phyloP scores from a whole-genome alignment of 495 filamentous ascomycete genomes.

The Hypoxylon perforatum region DNA sequence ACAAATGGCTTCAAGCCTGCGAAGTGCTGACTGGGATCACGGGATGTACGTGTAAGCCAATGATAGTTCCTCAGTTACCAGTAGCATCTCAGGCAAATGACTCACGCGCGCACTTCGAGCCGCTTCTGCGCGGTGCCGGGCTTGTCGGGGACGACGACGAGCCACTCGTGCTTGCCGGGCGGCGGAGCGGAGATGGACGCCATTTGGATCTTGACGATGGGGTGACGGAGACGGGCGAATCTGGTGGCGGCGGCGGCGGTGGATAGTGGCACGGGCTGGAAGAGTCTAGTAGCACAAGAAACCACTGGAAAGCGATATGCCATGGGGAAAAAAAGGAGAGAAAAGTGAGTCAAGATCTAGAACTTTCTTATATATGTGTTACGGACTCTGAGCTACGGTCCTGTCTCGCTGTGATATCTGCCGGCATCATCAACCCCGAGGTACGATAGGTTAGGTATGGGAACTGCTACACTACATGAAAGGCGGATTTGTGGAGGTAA shows the following conservation, averaged over 20 bases:
- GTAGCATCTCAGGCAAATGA: conserved; percentile 17
- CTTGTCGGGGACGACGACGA: conserved; percentile 86
- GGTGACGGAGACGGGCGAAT: conserved; percentile 20
- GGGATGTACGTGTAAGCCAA: conserved; percentile 26
- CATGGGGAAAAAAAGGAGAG: conserved; percentile 10
- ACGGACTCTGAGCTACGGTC: no score
- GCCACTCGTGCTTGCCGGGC: conserved; percentile 75
- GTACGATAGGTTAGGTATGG: conserved; percentile 9
- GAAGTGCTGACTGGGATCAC: conserved; percentile 64
- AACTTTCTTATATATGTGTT: background rate
- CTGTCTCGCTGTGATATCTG: conserved; percentile 26
- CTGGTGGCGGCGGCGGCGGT: conserved; percentile 17
- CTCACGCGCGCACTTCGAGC: conserved; percentile 77
- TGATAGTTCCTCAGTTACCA: background rate
- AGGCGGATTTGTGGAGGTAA: conserved; percentile 1
- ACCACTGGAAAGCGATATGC: conserved; percentile 19
- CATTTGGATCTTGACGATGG: conserved; percentile 50
- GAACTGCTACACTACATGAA: background rate
- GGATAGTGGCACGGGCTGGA: conserved; percentile 29
- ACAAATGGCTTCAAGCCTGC: conserved; percentile 56
- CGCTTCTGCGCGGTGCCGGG: conserved; percentile 72
- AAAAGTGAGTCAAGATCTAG: background rate
- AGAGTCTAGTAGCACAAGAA: conserved; percentile 26
- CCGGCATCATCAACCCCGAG: conserved; percentile 27
- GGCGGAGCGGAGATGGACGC: conserved; percentile 45